Percentiles rank a stretch among this genome's conserved stretches.
Evolutionary conservation across 2,329 filamentous ascomycete genomes (phyloP).

Genomic region (Hyphodiscus sp.): DNA sequence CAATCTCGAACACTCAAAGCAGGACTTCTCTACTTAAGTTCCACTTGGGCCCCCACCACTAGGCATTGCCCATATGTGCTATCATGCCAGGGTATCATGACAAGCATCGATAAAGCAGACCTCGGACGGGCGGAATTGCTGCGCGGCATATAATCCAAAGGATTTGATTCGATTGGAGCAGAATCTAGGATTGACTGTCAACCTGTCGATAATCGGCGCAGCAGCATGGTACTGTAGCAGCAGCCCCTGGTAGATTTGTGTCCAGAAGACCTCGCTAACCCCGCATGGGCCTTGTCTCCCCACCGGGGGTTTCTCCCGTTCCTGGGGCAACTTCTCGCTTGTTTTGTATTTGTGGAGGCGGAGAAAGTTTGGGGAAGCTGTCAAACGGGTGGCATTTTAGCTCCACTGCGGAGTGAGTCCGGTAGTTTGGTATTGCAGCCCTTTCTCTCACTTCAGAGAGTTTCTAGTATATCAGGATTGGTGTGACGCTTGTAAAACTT

Average conservation of each 20-base stretch:
- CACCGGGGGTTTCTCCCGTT: background rate
- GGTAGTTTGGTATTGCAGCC: no score
- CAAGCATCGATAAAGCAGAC: no score
- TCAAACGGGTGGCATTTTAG: background rate
- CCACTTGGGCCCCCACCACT: background rate
- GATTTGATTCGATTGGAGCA: no score
- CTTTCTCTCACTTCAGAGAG: no score
- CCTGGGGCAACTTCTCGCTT: background rate
- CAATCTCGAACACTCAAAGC: no score
- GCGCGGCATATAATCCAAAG: no score
- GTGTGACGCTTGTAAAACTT: no score
- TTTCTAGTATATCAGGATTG: no score
- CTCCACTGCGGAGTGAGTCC: background rate
- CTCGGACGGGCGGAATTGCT: no score
- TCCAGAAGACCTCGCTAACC: background rate
- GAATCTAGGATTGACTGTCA: no score
- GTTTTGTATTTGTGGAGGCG: background rate
- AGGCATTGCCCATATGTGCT: background rate
- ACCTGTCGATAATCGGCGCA: no score
- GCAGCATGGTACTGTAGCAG: background rate
- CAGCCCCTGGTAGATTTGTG: background rate
- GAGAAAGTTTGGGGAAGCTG: background rate
- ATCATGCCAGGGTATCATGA: background rate
- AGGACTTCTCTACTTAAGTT: no score
- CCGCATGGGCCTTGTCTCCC: background rate